Conservation (phyloP, 208 protist species). For the Acanthamoeba healyi region DNA sequence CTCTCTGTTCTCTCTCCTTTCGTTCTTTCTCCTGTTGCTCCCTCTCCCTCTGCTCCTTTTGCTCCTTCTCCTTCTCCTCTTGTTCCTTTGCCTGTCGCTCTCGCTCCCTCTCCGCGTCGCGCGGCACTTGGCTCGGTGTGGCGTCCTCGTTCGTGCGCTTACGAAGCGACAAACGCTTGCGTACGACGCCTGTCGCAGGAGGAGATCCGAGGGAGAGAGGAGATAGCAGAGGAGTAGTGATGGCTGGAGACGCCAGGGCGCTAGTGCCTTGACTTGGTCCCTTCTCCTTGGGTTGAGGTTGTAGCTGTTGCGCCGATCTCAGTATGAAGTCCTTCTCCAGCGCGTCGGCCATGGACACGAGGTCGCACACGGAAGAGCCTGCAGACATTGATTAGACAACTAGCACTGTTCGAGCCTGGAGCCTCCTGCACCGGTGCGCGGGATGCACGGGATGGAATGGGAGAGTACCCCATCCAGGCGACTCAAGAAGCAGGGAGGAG, state of each 20-base stretch:
- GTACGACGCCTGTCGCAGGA: not conserved
- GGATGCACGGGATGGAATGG: not conserved
- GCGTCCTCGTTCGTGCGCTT: not conserved
- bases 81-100: not conserved
- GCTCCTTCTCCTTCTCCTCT: not conserved
- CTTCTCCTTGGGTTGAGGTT: not conserved
- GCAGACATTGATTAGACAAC: not conserved
- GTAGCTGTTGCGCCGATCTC: not conserved
- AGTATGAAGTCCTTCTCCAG: not conserved
- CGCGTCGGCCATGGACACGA: not conserved
- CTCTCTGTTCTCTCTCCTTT: not conserved
- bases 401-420: no score
- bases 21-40: not conserved
- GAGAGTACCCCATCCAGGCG: constrained; percentile 10
- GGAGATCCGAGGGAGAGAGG: not conserved
- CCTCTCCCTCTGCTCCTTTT: not conserved
- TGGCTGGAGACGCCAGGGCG: no score
- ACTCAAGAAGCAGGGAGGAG: not conserved
- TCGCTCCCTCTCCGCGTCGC: no score
- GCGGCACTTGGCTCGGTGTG: not conserved
- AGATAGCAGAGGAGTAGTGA: not conserved
- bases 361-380: not conserved
- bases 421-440: no score
- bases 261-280: not conserved
- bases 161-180: not conserved